Evolutionary conservation across 441 rosid genomes (phyloP).

Genomic region (Bocquillonia castaneifolia): DNA sequence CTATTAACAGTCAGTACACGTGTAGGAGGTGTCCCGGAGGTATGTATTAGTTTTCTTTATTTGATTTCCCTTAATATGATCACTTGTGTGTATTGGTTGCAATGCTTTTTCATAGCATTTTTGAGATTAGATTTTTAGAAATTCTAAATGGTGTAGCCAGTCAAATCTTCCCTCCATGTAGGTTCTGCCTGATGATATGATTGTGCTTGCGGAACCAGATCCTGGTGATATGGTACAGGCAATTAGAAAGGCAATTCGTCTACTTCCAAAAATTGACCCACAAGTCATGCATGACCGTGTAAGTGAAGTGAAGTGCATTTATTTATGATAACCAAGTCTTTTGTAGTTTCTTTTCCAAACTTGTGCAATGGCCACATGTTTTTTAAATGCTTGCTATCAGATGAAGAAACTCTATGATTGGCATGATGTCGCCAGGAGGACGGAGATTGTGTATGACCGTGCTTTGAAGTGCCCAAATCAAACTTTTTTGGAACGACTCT

Average conservation of each 20-base stretch:
- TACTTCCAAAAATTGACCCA: constrained; percentile 73
- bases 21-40: constrained; percentile 99
- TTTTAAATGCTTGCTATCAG: constrained; percentile 31
- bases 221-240: constrained; percentile 89
- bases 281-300: constrained; percentile 82
- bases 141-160: constrained; percentile 6
- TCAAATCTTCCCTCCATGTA: constrained; percentile 17
- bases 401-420: constrained; percentile 88
- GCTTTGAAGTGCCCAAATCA: constrained; percentile 70
- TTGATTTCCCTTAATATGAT: constrained; percentile 8
- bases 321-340: background rate
- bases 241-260: constrained; percentile 65
- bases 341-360: background rate
- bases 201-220: constrained; percentile 95
- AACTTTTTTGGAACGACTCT: constrained; percentile 52
- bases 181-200: constrained; percentile 95
- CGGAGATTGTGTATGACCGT: constrained; percentile 81
- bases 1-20: constrained; percentile 89
- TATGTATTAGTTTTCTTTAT: constrained; percentile 30
- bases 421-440: constrained; percentile 95
- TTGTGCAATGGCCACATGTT: constrained; percentile 10
- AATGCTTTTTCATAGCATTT: background rate
- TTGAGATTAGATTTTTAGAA: constrained; percentile 10
- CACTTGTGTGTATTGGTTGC: background rate
- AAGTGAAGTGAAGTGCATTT: constrained; percentile 28